Conservation (phyloP, 2,329 filamentous ascomycete species). For the Apiospora marii region DNA sequence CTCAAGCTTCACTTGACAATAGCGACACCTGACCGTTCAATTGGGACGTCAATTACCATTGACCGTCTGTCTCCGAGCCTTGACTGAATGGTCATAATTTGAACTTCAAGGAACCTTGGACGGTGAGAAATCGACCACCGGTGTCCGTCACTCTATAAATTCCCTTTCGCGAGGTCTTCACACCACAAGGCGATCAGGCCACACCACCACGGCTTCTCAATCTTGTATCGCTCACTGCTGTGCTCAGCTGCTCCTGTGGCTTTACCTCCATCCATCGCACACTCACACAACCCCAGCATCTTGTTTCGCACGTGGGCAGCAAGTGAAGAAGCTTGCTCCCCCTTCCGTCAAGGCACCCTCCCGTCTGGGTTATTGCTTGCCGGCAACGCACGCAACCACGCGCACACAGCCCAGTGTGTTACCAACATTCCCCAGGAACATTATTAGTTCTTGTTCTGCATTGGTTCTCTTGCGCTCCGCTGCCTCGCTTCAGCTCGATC, state of each 20-base stretch:
- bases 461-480: not conserved
- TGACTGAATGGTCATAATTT: not conserved
- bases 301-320: not conserved
- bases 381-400: not conserved
- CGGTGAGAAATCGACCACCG: not conserved
- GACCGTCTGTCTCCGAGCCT: not conserved
- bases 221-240: not conserved
- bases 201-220: not conserved
- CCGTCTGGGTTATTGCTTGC: conserved; percentile 3
- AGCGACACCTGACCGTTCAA: not conserved
- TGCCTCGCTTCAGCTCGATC: not conserved
- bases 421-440: not conserved
- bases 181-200: not conserved
- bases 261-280: not conserved
- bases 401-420: not conserved
- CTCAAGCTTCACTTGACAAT: not conserved
- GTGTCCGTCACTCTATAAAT: not conserved
- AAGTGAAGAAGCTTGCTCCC: not conserved
- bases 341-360: not conserved
- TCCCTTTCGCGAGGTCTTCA: not conserved
- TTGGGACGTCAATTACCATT: not conserved
- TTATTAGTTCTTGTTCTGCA: not conserved
- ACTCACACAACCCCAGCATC: not conserved
- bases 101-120: not conserved
- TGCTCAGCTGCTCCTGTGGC: not conserved